Base-by-base conservation (phyloP, 768 basidiomycete species). In the Naganishia friedmannii region DNA sequence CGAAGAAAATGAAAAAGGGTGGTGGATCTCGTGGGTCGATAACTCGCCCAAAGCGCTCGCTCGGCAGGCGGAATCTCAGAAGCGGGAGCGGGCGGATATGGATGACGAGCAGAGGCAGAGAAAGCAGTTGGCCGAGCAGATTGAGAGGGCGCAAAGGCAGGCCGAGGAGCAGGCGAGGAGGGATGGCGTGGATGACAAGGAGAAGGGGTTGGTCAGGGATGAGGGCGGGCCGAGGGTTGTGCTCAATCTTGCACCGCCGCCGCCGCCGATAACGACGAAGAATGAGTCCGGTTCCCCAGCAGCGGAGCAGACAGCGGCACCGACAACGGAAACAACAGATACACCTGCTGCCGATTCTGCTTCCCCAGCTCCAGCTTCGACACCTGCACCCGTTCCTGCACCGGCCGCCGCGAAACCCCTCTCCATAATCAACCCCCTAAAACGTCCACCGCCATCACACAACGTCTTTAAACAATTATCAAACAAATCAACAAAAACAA, bases 1-100 rank as follows among this genome's bases (percentile, higher is more conserved):
- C 31, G 96, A 98, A 78, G 95, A 98, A 83, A 97, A 93, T 54
- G 96, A 98, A 83, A 96, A 99, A 83, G 96, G 96, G 0, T 93
- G 91, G 88, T 99, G 94, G 80, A 85, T 99, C 72, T 88, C 89
- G 42, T 99, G 96, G 96, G 91, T 99, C 66, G 96, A 99, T 81
- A 97, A 86, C 81, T 91, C 90, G 69, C 96, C 96, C 17, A 91
- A 93, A 76, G 93, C 96, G 1, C 84, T 99, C 39, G 92, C 91
- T 9, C 92, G 93, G 83, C 89, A 89, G 81, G 81, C 80, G 13
- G 80, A 79, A 13, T 66, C 77, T 58, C 76, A 78, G 84, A 95
- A 97, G 84, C 93, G 94, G 82, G 95, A 98, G 77, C 86, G 94
- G 19, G 86, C 88, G 28, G 91, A 91, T 29, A 89, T 88, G 79